Evolutionary conservation across 768 basidiomycete species (phyloP), one percentile per base, ranked within the genome.

Genomic region (Trichaptum fuscoviolaceum): DNA sequence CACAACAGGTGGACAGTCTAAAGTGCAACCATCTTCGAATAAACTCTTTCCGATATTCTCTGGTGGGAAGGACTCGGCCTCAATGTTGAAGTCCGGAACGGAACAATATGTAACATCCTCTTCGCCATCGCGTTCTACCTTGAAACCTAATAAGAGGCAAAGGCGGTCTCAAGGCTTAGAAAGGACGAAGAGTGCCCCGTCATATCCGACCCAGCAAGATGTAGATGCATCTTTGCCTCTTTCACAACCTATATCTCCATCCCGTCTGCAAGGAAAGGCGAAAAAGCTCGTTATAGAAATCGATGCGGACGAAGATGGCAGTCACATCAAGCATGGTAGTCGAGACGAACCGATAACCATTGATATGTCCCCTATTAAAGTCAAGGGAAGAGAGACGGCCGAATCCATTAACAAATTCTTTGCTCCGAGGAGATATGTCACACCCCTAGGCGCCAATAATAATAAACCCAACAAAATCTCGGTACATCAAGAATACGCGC

Each of bases 371-470:
- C 81, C 83, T 18, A 65, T 77, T 10, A 77, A 73, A 70, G 71
- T 67, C 20, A 35, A 42, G 57, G 61, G 36, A 25, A 36, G 52
- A 67, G 66, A 64, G 23, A 71, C 67, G 20, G 67, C 77, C 18
- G 79, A 77, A 67, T 75, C 77, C 7, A 66, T 80, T 1, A 80
- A 83, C 67, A 77, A 84, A 8, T 80, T 86, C 69, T 86, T 86
- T 72, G 75, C 78, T 25, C 71, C 76, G 36, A 78, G 75, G 36
- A 67, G 62, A 20, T n/a, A 65, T 8, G 66, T 34, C 17, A 27
- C 58, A 20, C 64, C 52, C 68, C 18, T 76, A 73, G 52, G 25
- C 17, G 23, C 34, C 10, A 36, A 12, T 52, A 64, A 68, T n/a
- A 36, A 12, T 52, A 64, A 68, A 57, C 64, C 63, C 24, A 63